Conservation (phyloP, 2,329 filamentous ascomycete species). For the Phialophora expanda region DNA sequence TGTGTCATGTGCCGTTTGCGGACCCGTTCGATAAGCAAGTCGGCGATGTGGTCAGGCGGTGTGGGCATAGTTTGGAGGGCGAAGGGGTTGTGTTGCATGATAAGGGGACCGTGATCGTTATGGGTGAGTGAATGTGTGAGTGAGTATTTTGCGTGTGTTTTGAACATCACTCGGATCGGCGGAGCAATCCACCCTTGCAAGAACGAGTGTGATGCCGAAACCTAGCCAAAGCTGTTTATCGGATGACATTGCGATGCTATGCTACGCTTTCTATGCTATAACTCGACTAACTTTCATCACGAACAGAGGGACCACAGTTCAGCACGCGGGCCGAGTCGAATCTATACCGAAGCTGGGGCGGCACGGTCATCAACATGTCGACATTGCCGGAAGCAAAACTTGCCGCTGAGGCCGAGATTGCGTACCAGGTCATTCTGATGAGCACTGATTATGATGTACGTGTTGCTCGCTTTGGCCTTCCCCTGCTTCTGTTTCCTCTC, state of each 20-base stretch:
- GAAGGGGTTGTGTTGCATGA: constrained; percentile 85
- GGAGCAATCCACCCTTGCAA: not conserved
- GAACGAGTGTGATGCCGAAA: not conserved
- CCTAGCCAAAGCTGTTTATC: too few relatives aligned
- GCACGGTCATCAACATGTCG: constrained; percentile 98
- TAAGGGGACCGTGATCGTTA: constrained; percentile 84
- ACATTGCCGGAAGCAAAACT: constrained; percentile 94
- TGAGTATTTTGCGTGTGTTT: not conserved
- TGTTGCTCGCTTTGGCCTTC: not conserved
- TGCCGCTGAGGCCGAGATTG: constrained; percentile 92
- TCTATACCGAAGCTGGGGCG: constrained; percentile 93
- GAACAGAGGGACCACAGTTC: constrained; percentile 88
- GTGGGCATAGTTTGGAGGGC: constrained; percentile 77
- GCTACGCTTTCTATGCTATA: not conserved
- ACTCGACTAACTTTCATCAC: not conserved
- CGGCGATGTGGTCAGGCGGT: constrained; percentile 75
- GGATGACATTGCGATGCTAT: not conserved
- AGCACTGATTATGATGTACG: constrained; percentile 86
- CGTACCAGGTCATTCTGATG: constrained; percentile 99
- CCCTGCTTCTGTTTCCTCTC: constrained; percentile 4
- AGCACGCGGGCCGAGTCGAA: constrained; percentile 93
- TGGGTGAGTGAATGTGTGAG: constrained; percentile 64
- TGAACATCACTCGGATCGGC: not conserved
- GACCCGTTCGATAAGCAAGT: constrained; percentile 88
- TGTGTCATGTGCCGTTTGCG: constrained; percentile 92